phyloP scores from a whole-genome alignment of 345 rosid genomes.

The Eucalyptus shirleyi region DNA sequence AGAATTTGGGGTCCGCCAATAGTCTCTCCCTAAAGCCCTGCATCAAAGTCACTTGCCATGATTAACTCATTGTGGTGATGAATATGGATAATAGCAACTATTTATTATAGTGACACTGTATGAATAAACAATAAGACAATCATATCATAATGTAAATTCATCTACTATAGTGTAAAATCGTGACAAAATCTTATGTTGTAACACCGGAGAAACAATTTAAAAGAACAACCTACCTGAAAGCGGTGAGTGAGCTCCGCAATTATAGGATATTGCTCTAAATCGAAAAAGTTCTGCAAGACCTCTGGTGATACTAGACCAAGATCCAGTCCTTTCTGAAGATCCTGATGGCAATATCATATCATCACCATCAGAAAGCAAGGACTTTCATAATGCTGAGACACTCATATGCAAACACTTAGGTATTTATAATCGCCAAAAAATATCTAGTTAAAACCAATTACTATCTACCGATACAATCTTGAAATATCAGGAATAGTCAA shows the following conservation, averaged over 20 bases:
- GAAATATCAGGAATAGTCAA: not conserved
- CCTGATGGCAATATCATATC: slow-evolving; percentile 31
- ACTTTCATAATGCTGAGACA: not conserved
- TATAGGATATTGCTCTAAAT: slow-evolving; percentile 76
- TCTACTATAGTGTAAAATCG: not conserved
- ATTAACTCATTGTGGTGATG: not conserved
- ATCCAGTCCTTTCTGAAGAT: slow-evolving; percentile 88
- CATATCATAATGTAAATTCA: not conserved
- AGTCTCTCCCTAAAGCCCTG: slow-evolving; percentile 96
- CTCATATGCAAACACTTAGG: not conserved
- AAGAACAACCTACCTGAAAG: slow-evolving; percentile 50
- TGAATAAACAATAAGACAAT: not conserved
- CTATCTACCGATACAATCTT: not conserved
- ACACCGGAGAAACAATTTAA: not conserved
- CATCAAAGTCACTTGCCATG: slow-evolving; percentile 5
- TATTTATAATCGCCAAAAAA: not conserved
- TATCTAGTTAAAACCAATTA: not conserved
- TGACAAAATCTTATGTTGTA: not conserved
- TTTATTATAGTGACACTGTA: not conserved
- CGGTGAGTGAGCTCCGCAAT: slow-evolving; percentile 72
- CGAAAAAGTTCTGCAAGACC: slow-evolving; percentile 86
- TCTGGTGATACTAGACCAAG: slow-evolving; percentile 94
- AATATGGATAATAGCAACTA: not conserved
- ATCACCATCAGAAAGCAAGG: not conserved
- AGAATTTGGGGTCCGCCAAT: slow-evolving; percentile 86